Base-by-base conservation (phyloP, 805 yeast species). In the Barnettozyma vustinii region DNA sequence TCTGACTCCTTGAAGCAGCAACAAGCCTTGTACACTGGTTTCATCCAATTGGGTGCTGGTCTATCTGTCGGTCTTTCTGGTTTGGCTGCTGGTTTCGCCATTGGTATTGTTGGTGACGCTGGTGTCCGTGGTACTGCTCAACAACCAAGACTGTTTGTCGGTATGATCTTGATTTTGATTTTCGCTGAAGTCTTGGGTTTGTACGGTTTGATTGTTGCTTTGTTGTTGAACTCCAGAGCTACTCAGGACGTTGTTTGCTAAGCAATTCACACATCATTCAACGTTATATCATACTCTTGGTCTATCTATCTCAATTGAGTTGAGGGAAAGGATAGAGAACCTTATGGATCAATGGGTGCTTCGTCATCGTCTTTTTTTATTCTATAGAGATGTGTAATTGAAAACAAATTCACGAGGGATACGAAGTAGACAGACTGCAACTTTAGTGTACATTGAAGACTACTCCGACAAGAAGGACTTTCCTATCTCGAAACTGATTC, bases 31-130 rank as follows among this genome's bases (percentile, higher is more conserved):
- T 92, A 87, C 77, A 89, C 97, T 53, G 98, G 98, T 58, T 92
- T 92, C 79, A 90, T 92, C 72, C 99, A 92, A 76, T 78, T 92
- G 64, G 98, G 97, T 73, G 96, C 97, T 51, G 99, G 99, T 71
- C 79, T 92, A 63, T 87, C 97, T 45, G 99, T 92, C 58, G 99
- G 99, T 66, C 79, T 92, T 61, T 85, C 96, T 54, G 97, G 98
- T 70, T 79, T 92, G 67, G 97, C 98, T 66, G 97, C 97, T 57
- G 99, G 99, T 61, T 92, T 89, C 66, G 97, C 99, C 70, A 92
- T 92, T 74, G 99, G 99, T 75, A 92, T 92, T 60, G 99, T 92
- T 59, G 99, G 99, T 71, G 99, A 92, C 70, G 97, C 96, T 51
- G 99, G 99, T 80, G 98, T 92, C 51, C 87, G 98, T 78, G 96